Conservation (phyloP, 352 stramenopile genomes). For the Phytophthora kernoviae region DNA sequence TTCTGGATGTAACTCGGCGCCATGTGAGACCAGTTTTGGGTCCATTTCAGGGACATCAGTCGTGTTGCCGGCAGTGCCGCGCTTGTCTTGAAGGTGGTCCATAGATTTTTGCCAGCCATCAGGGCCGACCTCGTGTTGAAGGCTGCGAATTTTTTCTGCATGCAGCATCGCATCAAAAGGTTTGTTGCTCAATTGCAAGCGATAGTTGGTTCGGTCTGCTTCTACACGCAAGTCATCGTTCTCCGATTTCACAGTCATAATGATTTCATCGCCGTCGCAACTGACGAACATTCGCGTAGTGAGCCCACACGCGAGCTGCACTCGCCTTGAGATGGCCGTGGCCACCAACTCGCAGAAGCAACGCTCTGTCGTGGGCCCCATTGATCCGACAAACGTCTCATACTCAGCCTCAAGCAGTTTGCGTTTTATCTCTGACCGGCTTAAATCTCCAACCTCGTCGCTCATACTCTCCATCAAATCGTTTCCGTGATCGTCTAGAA, state of each 20-base stretch:
- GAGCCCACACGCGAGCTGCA: slow-evolving; percentile 71
- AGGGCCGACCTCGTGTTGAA: slow-evolving; percentile 56
- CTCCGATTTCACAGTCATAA: slow-evolving; percentile 75
- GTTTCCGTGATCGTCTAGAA: slow-evolving; percentile 54
- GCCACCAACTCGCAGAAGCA: slow-evolving; percentile 68
- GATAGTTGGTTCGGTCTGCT: slow-evolving; percentile 68
- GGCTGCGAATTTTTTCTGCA: slow-evolving; percentile 49
- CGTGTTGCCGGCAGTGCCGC: slow-evolving; percentile 31
- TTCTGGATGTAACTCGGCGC: slow-evolving; percentile 53
- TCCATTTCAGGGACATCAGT: slow-evolving; percentile 65
- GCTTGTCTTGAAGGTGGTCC: slow-evolving; percentile 49
- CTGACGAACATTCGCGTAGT: slow-evolving; percentile 75
- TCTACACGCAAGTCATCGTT: slow-evolving; percentile 73
- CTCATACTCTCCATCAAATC: slow-evolving; percentile 34
- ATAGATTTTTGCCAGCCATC: slow-evolving; percentile 43
- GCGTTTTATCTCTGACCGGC: slow-evolving; percentile 27
- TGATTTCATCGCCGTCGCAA: slow-evolving; percentile 68
- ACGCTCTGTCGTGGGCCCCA: slow-evolving; percentile 45
- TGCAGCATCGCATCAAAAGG: slow-evolving; percentile 64
- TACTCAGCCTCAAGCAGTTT: slow-evolving; percentile 59
- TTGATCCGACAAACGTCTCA: slow-evolving; percentile 45
- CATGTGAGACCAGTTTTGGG: slow-evolving; percentile 54
- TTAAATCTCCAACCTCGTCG: slow-evolving; percentile 32
- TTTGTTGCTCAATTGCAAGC: slow-evolving; percentile 67
- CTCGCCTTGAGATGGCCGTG: slow-evolving; percentile 53